These are phyloP conservation scores for Mycena alexandri DNA, from an alignment of 768 basidiomycete genomes.

Conservation along the genomic window DNA sequence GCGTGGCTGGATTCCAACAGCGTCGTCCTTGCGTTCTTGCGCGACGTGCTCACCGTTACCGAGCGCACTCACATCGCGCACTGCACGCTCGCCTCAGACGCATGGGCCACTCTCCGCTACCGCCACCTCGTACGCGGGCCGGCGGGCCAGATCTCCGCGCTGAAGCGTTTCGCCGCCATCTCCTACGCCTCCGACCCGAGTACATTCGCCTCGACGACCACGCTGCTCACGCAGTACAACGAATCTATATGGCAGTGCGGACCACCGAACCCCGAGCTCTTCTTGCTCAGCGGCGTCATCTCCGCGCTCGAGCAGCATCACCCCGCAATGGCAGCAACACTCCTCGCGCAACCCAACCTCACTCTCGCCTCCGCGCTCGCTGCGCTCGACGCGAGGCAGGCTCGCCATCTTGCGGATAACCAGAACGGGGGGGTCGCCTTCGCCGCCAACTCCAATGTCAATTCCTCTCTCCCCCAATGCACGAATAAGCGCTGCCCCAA, in stretches of 20 bases:
- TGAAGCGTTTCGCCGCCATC: not conserved
- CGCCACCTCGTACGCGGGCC: not conserved
- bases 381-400: not conserved
- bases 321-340: not conserved
- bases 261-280: not conserved
- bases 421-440: no score
- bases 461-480: no score
- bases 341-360: slow-evolving; percentile 4
- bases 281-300: no score
- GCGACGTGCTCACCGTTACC: no score
- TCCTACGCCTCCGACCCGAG: not conserved
- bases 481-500: no score
- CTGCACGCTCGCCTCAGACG: not conserved
- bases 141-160: not conserved
- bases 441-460: no score
- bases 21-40: not conserved
- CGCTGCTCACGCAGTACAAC: not conserved
- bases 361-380: no score
- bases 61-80: not conserved
- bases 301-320: not conserved
- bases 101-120: not conserved
- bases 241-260: not conserved
- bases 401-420: no score
- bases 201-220: not conserved
- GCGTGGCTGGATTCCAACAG: not conserved